Percentiles rank a stretch among this genome's conserved stretches.
Conservation (phyloP, 306 rosid genomes). For the Quercus bicolor region DNA sequence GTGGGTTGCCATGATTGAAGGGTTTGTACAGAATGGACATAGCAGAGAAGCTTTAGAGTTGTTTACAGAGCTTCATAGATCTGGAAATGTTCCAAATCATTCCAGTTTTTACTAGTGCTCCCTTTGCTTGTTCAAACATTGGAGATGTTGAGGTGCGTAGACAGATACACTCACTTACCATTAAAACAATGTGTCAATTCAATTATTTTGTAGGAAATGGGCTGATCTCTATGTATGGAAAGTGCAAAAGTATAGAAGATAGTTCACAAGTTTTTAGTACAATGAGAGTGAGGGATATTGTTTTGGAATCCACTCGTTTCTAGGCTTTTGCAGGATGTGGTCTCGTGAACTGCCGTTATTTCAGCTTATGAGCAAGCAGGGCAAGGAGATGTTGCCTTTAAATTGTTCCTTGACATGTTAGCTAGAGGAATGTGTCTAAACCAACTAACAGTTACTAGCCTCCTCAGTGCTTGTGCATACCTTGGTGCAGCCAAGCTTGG, state of each 20-base stretch:
- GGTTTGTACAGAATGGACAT: slow-evolving; percentile 32
- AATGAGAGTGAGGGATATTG: slow-evolving; percentile 15
- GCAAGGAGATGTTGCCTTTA: slow-evolving; percentile 20
- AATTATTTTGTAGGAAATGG: slow-evolving; percentile 35
- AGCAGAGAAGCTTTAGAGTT: slow-evolving; percentile 28
- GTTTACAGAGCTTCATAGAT: slow-evolving; percentile 31
- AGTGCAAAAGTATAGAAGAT: slow-evolving; percentile 14
- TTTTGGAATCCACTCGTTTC: slow-evolving; percentile 28
- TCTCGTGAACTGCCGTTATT: slow-evolving; percentile 37
- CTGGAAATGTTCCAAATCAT: slow-evolving; percentile 24
- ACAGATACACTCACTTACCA: slow-evolving; percentile 29
- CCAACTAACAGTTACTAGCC: slow-evolving; percentile 16
- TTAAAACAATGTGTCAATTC: slow-evolving; percentile 30
- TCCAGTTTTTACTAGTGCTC: slow-evolving; percentile 37
- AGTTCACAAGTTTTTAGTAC: slow-evolving; percentile 14
- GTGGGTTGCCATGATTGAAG: slow-evolving; percentile 33
- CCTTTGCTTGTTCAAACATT: slow-evolving; percentile 29
- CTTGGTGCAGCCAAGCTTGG: slow-evolving; percentile 24
- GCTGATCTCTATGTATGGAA: slow-evolving; percentile 35
- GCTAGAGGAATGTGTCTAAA: slow-evolving; percentile 18
- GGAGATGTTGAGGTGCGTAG: slow-evolving; percentile 21
- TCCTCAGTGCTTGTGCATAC: slow-evolving; percentile 31
- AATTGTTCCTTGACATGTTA: slow-evolving; percentile 29
- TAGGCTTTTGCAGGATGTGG: slow-evolving; percentile 29
- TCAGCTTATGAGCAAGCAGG: slow-evolving; percentile 32